Base-by-base conservation (phyloP, 805 yeast species). In the Cyberlindnera subsufficiens region DNA sequence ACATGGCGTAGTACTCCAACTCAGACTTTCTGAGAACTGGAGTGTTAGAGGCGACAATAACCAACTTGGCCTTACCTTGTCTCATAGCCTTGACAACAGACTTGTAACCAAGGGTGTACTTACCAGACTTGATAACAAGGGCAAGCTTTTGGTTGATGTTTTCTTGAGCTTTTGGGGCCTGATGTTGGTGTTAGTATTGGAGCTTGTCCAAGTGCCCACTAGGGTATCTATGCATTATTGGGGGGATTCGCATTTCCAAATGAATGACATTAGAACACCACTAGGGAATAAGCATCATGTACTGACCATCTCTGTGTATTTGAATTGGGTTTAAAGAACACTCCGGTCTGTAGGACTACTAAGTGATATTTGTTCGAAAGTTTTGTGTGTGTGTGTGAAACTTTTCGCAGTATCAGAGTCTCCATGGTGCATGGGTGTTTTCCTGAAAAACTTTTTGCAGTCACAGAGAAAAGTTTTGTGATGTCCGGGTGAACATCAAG, bases 1-100 rank as follows among this genome's bases (percentile, higher is more conserved):
- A 85, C 99, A 93, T 91, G 68, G 98, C 97, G 88, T 93, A 93
- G 85, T 93, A 93, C 82, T 93, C 99, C 74, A 93, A 83, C 84
- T 93, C 99, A 63, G 98, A 88, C 81, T 93, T 91, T 85, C 98
- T 91, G 75, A 93, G 86, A 66, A 91, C 95, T 78, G 99, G 99
- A 68, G 98, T 93, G 93, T 93, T 93, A 71, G 95, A 93, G 66
- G 99, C 96, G 67, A 93, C 82, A 78, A 93, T 85, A 71, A 93
- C 78, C 74, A 93, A 83, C 87, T 93, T 93, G 64, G 99, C 95
- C 83, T 91, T 91, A 71, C 96, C 97, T 73, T 87, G 87, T 81
- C 99, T 90, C 72, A 93, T 80, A 63, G 98, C 77, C 87, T 93
- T 93, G 74, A 93, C 84, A 72, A 95, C 91, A 62, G 97, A 87